Base-by-base conservation (phyloP, 371 early-diverging fungal genomes). In the Sporodiniella umbellata region DNA sequence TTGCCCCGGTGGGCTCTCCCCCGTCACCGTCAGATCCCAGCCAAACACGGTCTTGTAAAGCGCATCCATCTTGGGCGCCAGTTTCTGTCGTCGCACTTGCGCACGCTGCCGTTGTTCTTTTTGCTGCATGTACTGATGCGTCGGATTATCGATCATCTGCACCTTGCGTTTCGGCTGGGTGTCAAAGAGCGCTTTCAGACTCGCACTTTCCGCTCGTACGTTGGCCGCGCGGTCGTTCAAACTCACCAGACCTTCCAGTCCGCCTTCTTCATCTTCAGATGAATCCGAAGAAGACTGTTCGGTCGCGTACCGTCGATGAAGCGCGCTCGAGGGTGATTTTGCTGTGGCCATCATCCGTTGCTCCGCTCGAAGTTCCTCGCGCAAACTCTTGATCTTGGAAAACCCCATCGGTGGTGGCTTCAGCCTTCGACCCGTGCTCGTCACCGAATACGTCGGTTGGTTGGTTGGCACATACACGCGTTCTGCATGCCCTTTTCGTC, bases 21-120 rank as follows among this genome's bases (percentile, higher is more conserved):
- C 60, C 5, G 53, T 46, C 0, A 56, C 54, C 3, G 69, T 66
- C 0, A 78, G 56, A n/a, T 80, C 75, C 85, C 85, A 84, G 6
- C 74, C 66, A 0, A 84, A 51, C 14, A 84, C 60, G 6, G 66
- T 52, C 28, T 79, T 79, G 56, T 66, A 77, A 19, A 84, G 33
- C 0, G 56, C 58, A 14, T 73, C 64, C 22, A 83, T 56, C 15
- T 68, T 76, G 1, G 83, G 83, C 12, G 60, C 65, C 4, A 81
- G 46, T 42, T 79, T 74, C n/a, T 67, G 59, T 35, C 62, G 56
- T 28, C 79, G 54, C 2, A 62, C 62, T n/a, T 62, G 45, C 18
- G 66, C 66, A 3, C 39, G 51, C 22, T 45, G 52, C 14, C 58
- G 33, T 8, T 64, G 60, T 8, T 44, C 21, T 8, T 68, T 58